These are phyloP conservation scores for Odonthalia washingtoniensis DNA, from an alignment of 31 red algal genomes.

Conservation along the genomic window DNA sequence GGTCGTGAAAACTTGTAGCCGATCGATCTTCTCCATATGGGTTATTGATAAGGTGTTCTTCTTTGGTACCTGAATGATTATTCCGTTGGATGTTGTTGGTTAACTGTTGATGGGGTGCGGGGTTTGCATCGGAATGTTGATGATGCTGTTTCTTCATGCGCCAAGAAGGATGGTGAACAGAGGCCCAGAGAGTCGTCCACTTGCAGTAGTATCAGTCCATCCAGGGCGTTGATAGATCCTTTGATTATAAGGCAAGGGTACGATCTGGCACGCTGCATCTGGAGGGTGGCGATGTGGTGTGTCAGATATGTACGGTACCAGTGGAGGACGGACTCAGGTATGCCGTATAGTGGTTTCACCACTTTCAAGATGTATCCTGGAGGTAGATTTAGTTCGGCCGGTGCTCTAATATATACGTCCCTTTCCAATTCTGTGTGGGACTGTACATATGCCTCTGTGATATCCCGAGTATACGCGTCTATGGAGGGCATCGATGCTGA, in stretches of 20 bases:
- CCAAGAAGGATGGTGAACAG: neutral
- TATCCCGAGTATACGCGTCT: neutral
- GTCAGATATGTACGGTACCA: conserved; percentile 26
- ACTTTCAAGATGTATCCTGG: too few species aligned
- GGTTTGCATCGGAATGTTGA: neutral
- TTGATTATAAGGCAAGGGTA: conserved; percentile 10
- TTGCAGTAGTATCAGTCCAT: neutral
- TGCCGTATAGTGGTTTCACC: too few species aligned
- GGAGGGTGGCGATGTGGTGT: neutral
- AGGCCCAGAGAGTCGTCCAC: conserved; percentile 1
- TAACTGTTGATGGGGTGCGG: neutral
- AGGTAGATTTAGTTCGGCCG: too few species aligned
- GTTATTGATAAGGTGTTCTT: neutral
- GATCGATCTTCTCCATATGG: neutral
- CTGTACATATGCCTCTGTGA: conserved; percentile 12
- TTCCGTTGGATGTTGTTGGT: neutral
- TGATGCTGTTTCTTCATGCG: neutral
- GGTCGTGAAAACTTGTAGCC: neutral
- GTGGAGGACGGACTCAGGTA: conserved; percentile 15
- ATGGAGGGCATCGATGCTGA: neutral
- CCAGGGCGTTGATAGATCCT: neutral
- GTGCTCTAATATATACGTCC: too few species aligned
- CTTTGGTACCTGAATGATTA: neutral
- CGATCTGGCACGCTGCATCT: too few species aligned
- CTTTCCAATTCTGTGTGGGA: too few species aligned